Conservation (phyloP, 2,329 filamentous ascomycete species). For the Alternaria gansuensis region DNA sequence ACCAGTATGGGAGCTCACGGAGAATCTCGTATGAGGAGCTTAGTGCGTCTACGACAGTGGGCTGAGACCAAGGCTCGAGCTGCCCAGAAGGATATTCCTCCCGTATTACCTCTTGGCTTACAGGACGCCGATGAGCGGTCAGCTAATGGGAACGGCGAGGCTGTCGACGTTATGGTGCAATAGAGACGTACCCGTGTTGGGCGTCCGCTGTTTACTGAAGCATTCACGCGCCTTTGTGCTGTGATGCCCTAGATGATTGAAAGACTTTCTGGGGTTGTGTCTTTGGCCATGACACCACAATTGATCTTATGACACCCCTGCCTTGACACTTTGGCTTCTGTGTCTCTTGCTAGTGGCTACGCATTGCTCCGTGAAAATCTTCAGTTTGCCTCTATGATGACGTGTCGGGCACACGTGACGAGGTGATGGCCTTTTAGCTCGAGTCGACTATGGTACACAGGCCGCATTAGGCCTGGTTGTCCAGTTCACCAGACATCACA, state of each 20-base stretch:
- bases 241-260: neutral
- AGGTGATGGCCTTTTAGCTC: neutral
- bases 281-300: neutral
- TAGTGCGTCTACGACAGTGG: slow-evolving; percentile 86
- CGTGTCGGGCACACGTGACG: neutral
- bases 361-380: neutral
- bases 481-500: neutral
- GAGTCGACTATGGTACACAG: neutral
- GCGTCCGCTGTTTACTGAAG: neutral
- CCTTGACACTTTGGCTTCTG: neutral
- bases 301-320: neutral
- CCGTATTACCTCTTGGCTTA: slow-evolving; percentile 54
- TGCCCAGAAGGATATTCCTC: slow-evolving; percentile 55
- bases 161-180: slow-evolving; percentile 49
- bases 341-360: neutral
- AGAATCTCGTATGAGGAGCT: slow-evolving; percentile 81
- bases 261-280: neutral
- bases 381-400: neutral
- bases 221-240: neutral
- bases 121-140: slow-evolving; percentile 46
- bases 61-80: slow-evolving; percentile 71
- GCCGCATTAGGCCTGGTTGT: neutral
- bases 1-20: slow-evolving; percentile 74
- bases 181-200: slow-evolving; percentile 13
- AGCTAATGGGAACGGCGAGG: slow-evolving; percentile 44